Evolutionary conservation across 768 basidiomycete species (phyloP), one percentile per base, ranked within the genome.

Genomic region (Kwoniella dendrophila): DNA sequence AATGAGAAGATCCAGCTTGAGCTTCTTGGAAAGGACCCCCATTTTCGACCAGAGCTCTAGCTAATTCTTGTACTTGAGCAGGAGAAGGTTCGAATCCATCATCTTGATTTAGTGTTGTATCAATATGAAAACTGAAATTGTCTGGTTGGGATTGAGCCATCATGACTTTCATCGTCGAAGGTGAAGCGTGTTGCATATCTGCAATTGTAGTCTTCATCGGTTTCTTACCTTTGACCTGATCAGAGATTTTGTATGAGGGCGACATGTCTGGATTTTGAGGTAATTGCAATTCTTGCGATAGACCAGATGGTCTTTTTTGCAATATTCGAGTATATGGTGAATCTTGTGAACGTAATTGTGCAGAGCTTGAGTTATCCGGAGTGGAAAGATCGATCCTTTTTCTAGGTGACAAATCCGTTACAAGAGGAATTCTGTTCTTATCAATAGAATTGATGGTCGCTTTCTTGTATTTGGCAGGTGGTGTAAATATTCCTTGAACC

Each of bases 381-480:
- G 49, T 34, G 2, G 53, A 48, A 12, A 62, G 60, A 27, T 62
- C 53, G 44, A 62, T 62, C 10, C 60, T 41, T 22, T 22, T 55
- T 32, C 40, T 55, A 33, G 60, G 60, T 22, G 53, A 55, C 1
- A 55, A 29, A 45, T 62, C 51, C 33, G 34, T 44, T 6, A 44
- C 20, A 12, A 60, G 50, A 30, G 50, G 59, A n/a, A 60, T 60
- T 44, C 29, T 4, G n/a, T 14, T 51, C 12, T n/a, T 32, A 20
- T 7, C 41, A 20, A 43, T 11, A 43, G 32, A 30, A 26, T 51
- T 30, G 26, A 22, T 51, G 10, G 10, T 6, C n/a, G 20, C 16
- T 20, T 22, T 26, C n/a, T 32, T 45, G 30, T 24, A 20, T 27
- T 57, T 57, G 3, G n/a, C 8, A 22, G 8, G 18, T 2, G 56